phyloP scores from a whole-genome alignment of 2,329 filamentous ascomycete genomes.

The Trichoderma aggressivum region DNA sequence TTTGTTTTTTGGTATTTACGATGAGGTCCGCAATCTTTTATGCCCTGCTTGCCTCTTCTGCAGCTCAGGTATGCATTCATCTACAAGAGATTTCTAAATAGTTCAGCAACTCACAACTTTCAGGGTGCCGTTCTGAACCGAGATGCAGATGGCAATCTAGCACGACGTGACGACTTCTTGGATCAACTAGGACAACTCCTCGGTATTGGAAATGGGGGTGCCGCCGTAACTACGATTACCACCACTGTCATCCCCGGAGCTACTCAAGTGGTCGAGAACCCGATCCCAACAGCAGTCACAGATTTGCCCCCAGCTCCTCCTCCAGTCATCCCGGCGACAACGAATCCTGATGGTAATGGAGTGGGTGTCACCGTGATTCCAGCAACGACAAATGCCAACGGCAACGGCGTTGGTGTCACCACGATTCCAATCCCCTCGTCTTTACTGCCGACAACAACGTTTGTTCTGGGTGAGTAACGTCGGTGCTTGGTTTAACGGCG shows the following conservation, averaged over 20 bases:
- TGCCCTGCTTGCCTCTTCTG: constrained; percentile 22
- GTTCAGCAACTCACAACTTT: not conserved
- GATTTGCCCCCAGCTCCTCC: not conserved
- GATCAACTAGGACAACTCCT: constrained; percentile 19
- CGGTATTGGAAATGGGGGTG: not conserved
- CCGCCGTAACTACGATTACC: not conserved
- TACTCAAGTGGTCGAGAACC: not conserved
- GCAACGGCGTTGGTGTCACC: not conserved
- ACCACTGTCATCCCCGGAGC: not conserved
- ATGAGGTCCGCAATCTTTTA: constrained; percentile 24
- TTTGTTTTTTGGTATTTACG: not conserved
- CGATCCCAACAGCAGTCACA: not conserved
- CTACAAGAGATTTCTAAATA: not conserved
- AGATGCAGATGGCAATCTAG: constrained; percentile 2
- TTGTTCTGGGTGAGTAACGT: constrained; percentile 12
- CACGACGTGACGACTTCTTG: constrained; percentile 10
- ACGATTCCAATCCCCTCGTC: constrained; percentile 29
- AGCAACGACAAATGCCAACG: not conserved
- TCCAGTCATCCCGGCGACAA: not conserved
- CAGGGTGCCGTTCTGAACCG: constrained; percentile 15
- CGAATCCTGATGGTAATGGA: constrained; percentile 26
- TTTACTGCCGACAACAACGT: constrained; percentile 31
- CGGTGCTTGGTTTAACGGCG: not conserved
- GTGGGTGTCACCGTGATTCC: constrained; percentile 27
- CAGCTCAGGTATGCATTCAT: constrained; percentile 20